Conservation (phyloP, 176 grass and related monocot genomes). For the Metroxylon sagu region DNA sequence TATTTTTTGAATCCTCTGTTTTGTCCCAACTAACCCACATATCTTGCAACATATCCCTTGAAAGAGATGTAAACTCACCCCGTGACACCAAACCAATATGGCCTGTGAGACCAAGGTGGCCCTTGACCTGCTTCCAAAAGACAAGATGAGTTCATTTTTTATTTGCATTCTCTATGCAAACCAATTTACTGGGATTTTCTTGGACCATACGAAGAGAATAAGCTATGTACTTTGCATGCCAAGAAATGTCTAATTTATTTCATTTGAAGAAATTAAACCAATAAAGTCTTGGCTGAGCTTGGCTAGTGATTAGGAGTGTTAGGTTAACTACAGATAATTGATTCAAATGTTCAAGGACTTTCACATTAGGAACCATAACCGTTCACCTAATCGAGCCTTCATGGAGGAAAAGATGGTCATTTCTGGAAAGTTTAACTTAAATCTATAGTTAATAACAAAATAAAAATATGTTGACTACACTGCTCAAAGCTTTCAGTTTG, state of each 20-base stretch:
- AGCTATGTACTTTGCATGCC: too few relatives aligned
- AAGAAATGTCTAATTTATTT: too few relatives aligned
- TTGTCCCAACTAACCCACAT: too few relatives aligned
- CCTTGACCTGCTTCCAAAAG: neutral
- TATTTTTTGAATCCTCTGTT: too few relatives aligned
- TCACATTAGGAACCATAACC: neutral
- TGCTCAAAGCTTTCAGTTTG: too few relatives aligned
- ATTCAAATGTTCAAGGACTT: neutral
- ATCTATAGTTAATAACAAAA: neutral
- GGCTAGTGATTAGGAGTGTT: too few relatives aligned
- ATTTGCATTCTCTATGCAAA: neutral
- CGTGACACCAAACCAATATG: neutral
- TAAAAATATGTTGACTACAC: too few relatives aligned
- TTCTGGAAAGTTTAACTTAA: neutral
- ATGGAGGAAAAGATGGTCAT: neutral
- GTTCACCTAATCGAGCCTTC: neutral
- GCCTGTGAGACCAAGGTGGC: neutral
- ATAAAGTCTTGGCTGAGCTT: too few relatives aligned
- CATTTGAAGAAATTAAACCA: too few relatives aligned
- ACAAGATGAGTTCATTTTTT: neutral
- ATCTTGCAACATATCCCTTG: neutral
- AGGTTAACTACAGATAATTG: neutral
- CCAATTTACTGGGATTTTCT: too few relatives aligned
- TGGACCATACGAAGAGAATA: neutral
- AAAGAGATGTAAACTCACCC: constrained; percentile 3